A percentile compares a stretch with the other conserved stretches of the same genome.
Conservation (phyloP, 768 basidiomycete genomes). For the Boletus rubroflammeus region DNA sequence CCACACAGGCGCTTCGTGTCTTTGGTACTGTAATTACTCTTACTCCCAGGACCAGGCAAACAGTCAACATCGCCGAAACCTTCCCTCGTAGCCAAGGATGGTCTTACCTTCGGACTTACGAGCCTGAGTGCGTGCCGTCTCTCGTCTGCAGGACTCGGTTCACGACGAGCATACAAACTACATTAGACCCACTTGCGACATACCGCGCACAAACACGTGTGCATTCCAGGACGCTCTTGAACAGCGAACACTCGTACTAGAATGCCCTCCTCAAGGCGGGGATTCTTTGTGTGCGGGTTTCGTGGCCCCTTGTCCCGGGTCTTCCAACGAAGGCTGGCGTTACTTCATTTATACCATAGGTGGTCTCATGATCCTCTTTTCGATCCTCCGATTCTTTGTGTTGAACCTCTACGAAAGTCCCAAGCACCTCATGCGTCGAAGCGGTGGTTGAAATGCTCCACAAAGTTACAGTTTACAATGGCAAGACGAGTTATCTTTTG, state of each 20-base stretch:
- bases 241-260: background rate
- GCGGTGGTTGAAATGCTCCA: constrained; percentile 63
- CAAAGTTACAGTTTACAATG: constrained; percentile 57
- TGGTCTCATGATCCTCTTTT: constrained; percentile 61
- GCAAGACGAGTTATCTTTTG: constrained; percentile 40
- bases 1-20: background rate
- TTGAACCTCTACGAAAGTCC: constrained; percentile 66
- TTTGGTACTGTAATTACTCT: background rate
- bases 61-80: too few species aligned
- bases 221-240: background rate
- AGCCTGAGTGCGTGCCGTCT: background rate
- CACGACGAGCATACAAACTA: background rate
- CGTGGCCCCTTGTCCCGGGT: too few species aligned
- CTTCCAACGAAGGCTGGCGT: constrained; percentile 50
- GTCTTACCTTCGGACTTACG: background rate
- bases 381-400: constrained; percentile 57
- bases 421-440: constrained; percentile 63
- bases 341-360: constrained; percentile 72
- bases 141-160: too few species aligned
- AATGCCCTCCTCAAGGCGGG: too few species aligned
- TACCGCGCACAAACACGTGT: background rate
- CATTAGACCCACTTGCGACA: background rate
- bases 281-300: too few species aligned
- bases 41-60: too few species aligned
- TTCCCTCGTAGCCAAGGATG: too few species aligned